Base-by-base conservation (phyloP, 345 rosid genomes). In the Eutrema heterophyllum region DNA sequence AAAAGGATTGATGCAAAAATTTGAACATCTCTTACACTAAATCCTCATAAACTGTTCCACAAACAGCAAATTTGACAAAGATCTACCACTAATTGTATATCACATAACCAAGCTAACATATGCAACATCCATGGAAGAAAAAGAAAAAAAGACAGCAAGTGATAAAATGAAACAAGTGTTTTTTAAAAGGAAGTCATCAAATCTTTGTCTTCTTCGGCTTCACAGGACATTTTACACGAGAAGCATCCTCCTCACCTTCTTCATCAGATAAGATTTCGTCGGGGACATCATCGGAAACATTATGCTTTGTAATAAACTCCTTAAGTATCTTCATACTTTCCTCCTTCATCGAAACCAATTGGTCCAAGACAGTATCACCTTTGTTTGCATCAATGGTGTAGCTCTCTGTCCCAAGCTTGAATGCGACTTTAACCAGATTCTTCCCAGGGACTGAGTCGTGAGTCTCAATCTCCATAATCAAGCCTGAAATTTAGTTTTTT, bases 251-350 rank as follows among this genome's bases (percentile, higher is more conserved):
- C 5, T 64, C 80, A 2, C 59, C 85, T 8, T 84, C 92, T 9
- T 88, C 95, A 26, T 81, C 90, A 0, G 90, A 88, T 26, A 88
- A 72, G 76, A 68, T 64, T 74, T 84, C 95, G 24, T 94, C 97
- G 16, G 90, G 95, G 24, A 89, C 90, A 70, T 94, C 89, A 53
- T 67, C 85, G 0, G 90, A 86, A 72, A 87, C 93, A 71, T 94
- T 91, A 74, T 94, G 89, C 48, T 79, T 91, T 70, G 95, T 86
- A 69, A 94, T 88, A 85, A 84, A 94, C 45, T 91, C 95, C 83
- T 88, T 94, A 41, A 91, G 76, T 52, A 87, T 24, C 63, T 59
- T 74, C 96, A 89, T 94, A 83, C 89, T 89, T 81, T 87, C 79
- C 68, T 85, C 95, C 79, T 91, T 94, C 87, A 88, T 76, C 24